A percentile compares a stretch with the other conserved stretches of the same genome.
phyloP scores from a whole-genome alignment of 179 eudicot genomes.

The Gypsophila paniculata region DNA sequence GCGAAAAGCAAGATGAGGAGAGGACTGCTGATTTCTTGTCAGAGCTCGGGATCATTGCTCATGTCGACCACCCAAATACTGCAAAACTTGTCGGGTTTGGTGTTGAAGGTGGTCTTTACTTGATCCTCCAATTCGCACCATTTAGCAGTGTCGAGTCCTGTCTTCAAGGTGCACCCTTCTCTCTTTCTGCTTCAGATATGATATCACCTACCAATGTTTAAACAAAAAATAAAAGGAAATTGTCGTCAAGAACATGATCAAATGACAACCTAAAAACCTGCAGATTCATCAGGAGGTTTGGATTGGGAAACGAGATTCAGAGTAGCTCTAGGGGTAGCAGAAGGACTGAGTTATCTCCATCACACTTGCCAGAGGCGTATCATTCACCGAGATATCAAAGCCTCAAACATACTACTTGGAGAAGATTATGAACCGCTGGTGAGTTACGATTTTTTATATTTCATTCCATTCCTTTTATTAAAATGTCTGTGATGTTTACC shows the following conservation, averaged over 20 bases:
- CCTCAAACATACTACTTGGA: slow-evolving; percentile 72
- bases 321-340: slow-evolving; percentile 75
- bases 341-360: slow-evolving; percentile 80
- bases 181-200: slow-evolving; percentile 2
- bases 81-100: slow-evolving; percentile 75
- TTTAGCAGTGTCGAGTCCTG: slow-evolving; percentile 67
- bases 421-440: slow-evolving; percentile 77
- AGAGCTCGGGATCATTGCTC: slow-evolving; percentile 94
- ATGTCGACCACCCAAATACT: slow-evolving; percentile 76
- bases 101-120: slow-evolving; percentile 54
- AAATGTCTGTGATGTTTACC: not conserved
- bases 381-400: slow-evolving; percentile 88
- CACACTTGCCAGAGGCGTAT: slow-evolving; percentile 69
- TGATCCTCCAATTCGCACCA: slow-evolving; percentile 62
- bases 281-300: slow-evolving; percentile 37
- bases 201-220: not conserved
- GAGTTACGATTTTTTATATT: not conserved
- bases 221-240: not conserved
- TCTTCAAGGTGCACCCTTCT: slow-evolving; percentile 51
- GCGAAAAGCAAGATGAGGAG: slow-evolving; percentile 53
- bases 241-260: not conserved
- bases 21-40: slow-evolving; percentile 65
- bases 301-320: slow-evolving; percentile 65
- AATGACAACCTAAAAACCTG: slow-evolving; percentile 14
- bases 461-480: not conserved